Base-by-base conservation (phyloP, 192 early-diverging fungal genomes). In the Umbelopsis sp. region DNA sequence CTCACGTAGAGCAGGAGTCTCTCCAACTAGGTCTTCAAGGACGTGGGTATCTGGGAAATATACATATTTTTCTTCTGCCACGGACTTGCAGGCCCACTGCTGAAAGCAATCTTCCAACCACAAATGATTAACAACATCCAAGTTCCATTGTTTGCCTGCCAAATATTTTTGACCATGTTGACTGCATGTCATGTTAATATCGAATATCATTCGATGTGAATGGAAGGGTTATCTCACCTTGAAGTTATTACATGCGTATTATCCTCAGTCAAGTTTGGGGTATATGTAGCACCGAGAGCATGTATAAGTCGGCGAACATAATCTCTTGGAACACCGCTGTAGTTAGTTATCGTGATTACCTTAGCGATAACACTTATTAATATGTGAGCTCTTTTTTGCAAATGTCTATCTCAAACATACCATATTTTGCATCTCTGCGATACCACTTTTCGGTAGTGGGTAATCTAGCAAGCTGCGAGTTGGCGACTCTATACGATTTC, bases 41-140 rank as follows among this genome's bases (percentile, higher is more conserved):
- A 81, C 66, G 15, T 81, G 79, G 15, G 82, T 74, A 35, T 73
- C 67, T 6, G 87, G 88, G 68, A 89, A 91, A 21, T 76, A 64
- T 6, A 74, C 78, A 49, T 89, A 93, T 30, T 74, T 75, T 25
- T 76, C 80, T 50, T 74, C 68, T 46, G 85, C 82, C 20, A 87
- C 84, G 10, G 83, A 75, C 64, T 88, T 85, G 27, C 84, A 47
- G 55, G 72, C 64, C 90, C 92, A 91, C 27, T 79, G 66, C 65
- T 84, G 83, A 73, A 84, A 94, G 74, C 87, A 84, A 33, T 90
- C 90, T 80, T 96, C 94, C 0, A 96, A 66, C 94, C 94, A 96
- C 18, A 94, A 51, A 77, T 96, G 94, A 76, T 96, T 95, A 8
- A 94, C 84, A 6, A 92, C 76, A 22, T 87, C 76, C 8, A 92